Evolutionary conservation across 345 rosid genomes (phyloP), one percentile per base, ranked within the genome.

Genomic region (Murraya koenigii): DNA sequence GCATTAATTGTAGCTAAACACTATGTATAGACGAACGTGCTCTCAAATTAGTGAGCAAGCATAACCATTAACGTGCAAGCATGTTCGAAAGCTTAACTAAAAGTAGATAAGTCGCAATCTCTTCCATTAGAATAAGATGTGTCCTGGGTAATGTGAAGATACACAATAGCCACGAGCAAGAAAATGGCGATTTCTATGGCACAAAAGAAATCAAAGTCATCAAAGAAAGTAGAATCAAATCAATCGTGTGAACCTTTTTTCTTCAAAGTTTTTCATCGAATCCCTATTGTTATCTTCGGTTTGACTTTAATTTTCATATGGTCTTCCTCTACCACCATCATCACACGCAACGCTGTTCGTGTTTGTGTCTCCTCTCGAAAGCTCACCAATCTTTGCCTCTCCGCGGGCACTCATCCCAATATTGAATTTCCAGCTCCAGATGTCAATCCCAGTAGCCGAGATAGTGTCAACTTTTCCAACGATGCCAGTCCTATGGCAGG

Each of bases 371-470:
- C 97, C 15, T 93, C 95, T 1, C 87, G 97, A 39, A 91, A 91
- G 82, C 95, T 95, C 85, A 89, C 72, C 82, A 87, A 89, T 71
- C 92, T 84, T 62, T 93, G 98, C 80, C 88, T 95, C 80, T 91
- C 98, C 1, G 97, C 97, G 0, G 97, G 97, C 38, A 69, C 94
- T 6, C 92, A 86, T 25, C 91, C 93, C 2, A 85, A 76, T 49
- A 77, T 87, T 63, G 89, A 73, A 35, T 77, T 86, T 80, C 88
- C 85, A 2, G 28, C 83, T 79, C 87, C 88, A 4, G 49, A 13
- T 13, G 49, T 44, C 17, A 44, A 44, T 13, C 49, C 49, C 49
- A 44, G 49, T 44, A 13, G 49, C 49, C 49, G 49, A 44, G 49
- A 44, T 14, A 44, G 49, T 44, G 49, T 44, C 49, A 44, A 0